Percentiles rank a stretch among this genome's conserved stretches.
These are phyloP conservation scores for Epithemia pelagica DNA, from an alignment of 108 stramenopile genomes.

Conservation along the genomic window DNA sequence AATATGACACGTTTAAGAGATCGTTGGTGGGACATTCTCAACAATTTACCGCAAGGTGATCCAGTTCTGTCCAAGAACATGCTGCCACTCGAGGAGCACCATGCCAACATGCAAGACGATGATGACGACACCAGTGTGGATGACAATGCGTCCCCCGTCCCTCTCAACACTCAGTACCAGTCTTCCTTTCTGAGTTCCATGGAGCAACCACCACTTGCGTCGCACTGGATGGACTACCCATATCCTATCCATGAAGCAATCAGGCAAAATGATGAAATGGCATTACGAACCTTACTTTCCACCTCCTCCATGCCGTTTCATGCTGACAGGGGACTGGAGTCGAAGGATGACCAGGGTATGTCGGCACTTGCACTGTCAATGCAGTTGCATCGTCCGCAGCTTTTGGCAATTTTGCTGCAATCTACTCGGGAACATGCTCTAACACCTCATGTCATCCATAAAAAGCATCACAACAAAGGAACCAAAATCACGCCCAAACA, in stretches of 20 bases:
- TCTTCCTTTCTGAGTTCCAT: neutral
- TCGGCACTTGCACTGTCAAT: conserved; percentile 17
- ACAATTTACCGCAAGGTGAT: conserved; percentile 7
- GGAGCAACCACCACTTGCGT: neutral
- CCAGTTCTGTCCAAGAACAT: neutral
- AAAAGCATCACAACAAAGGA: neutral
- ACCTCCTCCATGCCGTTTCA: too few relatives aligned
- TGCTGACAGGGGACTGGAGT: too few relatives aligned
- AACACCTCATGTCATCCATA: neutral
- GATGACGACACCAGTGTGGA: neutral
- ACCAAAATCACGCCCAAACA: conserved; percentile 20
- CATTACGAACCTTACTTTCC: neutral
- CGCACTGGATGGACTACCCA: neutral
- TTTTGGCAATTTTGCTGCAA: conserved; percentile 18
- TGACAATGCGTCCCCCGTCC: neutral
- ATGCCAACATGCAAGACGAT: neutral
- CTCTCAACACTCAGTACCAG: neutral
- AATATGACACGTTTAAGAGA: conserved; percentile 20
- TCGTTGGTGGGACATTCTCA: conserved; percentile 37
- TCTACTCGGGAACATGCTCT: neutral
- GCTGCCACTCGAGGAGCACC: neutral
- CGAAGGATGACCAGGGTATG: neutral
- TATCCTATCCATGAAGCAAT: conserved; percentile 5
- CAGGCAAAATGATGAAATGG: conserved; percentile 4
- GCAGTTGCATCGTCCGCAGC: conserved; percentile 13